Conservation (phyloP, 768 basidiomycete species). For the Boletus insuetus region DNA sequence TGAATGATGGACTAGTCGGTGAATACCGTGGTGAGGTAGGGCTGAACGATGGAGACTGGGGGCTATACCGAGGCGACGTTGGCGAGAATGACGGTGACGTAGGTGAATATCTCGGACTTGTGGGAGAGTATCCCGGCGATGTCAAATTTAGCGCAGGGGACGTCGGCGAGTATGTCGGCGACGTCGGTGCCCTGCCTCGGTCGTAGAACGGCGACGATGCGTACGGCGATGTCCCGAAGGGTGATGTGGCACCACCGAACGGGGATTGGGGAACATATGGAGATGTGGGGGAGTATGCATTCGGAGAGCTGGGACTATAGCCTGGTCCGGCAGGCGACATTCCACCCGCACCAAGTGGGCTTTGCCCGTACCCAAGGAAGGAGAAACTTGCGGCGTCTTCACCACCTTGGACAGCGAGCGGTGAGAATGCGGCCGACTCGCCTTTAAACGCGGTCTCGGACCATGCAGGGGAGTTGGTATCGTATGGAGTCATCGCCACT, state of each 20-base stretch:
- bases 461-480: conserved; percentile 86
- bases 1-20: conserved; percentile 88
- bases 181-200: conserved; percentile 61
- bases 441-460: conserved; percentile 75
- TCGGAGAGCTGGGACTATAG: conserved; percentile 91
- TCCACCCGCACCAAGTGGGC: conserved; percentile 76
- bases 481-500: conserved; percentile 96
- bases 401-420: conserved; percentile 80
- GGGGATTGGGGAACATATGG: conserved; percentile 87
- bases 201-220: conserved; percentile 85
- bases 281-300: conserved; percentile 84
- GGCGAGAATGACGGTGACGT: conserved; percentile 85
- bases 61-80: conserved; percentile 81
- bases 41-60: conserved; percentile 86
- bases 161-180: conserved; percentile 82
- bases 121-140: conserved; percentile 65
- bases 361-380: conserved; percentile 78
- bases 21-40: conserved; percentile 90
- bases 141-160: conserved; percentile 81
- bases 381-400: conserved; percentile 79
- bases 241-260: conserved; percentile 78
- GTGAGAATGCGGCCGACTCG: conserved; percentile 92
- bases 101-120: conserved; percentile 83
- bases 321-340: conserved; percentile 88
- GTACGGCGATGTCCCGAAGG: conserved; percentile 77